Base-by-base conservation (phyloP, 306 rosid species). In the Medicago lupulina region DNA sequence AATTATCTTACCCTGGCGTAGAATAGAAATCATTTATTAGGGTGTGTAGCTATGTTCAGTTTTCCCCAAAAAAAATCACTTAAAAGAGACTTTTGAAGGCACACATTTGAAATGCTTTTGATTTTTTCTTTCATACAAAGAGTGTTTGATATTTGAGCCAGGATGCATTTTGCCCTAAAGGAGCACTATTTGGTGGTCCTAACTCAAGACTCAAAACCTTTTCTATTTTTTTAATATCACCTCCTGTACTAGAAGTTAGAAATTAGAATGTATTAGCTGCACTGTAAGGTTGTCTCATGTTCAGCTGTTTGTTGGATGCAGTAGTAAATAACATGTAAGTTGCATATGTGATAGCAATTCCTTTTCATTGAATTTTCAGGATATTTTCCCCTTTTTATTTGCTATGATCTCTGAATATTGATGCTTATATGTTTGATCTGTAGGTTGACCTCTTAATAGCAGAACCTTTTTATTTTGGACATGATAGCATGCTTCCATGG, bases 401-500 rank as follows among this genome's bases (percentile, higher is more conserved):
- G 39, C 16, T 44, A 46, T 46, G 73, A 23, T 46, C 46, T 47
- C 36, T 8, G 67, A 75, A 49, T 55, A 57, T 51, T 50, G 23
- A 55, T 74, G 68, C 55, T 67, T 49, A 16, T 75, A 49, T 76
- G 34, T 68, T 80, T 38, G 7, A 38, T 82, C 53, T 85, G 78
- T 66, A 94, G 98, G 90, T 87, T 81, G 93, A 88, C 83, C 85
- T 94, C 68, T 83, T 94, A 78, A 78, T 94, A 36, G 96, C 88
- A 31, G 98, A 94, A 84, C 98, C 98, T 73, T 94, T 87, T 84
- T 92, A 95, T 74, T 83, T 49, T 54, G 97, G 97, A 80, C 88
- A 79, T 28, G 95, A 95, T 55, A 79, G 84, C 78, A 82, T 81
- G 86, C 97, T 95, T 82, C 98, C 98, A 25, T 94, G 98, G 98